Base-by-base conservation (phyloP, 306 rosid species). In the Quercus parvula region DNA sequence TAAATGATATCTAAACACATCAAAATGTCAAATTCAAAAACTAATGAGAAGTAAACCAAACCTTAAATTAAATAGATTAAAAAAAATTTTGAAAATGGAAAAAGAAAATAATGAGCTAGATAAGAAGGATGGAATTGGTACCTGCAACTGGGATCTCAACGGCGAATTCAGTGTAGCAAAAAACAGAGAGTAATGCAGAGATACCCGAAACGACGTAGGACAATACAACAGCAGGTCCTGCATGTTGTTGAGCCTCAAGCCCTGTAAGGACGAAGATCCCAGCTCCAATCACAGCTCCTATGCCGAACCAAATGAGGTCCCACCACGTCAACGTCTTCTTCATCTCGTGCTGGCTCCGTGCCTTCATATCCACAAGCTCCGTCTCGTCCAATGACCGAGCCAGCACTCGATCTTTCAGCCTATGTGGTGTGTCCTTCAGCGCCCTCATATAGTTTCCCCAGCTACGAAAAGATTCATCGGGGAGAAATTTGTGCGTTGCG, bases 81-180 rank as follows among this genome's bases (percentile, higher is more conserved):
- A 5, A 5, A 0, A 33, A 33, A 33, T 1, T 1, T 33, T 33
- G 1, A 44, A 44, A 9, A 44, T 1, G 38, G 3, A 2, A 44
- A 12, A 12, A 11, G 4, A 5, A 24, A 8, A 24, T 3, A 59
- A 59, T 24, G 41, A 35, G 41, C 41, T 35, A 46, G 41, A 35
- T 5, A 35, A 35, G 5, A 35, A 35, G 41, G 8, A 35, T 35
- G 56, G 11, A 18, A 7, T 17, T 27, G 4, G 13, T 71, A 92
- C 98, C 98, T 56, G 98, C 98, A 13, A 84, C 91, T 1, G 98
- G 98, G 0, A 94, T 94, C 83, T 94, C 97, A 0, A 94, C 87
- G 5, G 97, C 97, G 44, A 94, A 94, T 82, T 94, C 98, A 0
- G 97, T 92, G 87, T 94, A 94, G 41, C 98, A 94, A 78, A 94